phyloP scores from a whole-genome alignment of 169 alveolate species.

The Cryptosporidium sp. region DNA sequence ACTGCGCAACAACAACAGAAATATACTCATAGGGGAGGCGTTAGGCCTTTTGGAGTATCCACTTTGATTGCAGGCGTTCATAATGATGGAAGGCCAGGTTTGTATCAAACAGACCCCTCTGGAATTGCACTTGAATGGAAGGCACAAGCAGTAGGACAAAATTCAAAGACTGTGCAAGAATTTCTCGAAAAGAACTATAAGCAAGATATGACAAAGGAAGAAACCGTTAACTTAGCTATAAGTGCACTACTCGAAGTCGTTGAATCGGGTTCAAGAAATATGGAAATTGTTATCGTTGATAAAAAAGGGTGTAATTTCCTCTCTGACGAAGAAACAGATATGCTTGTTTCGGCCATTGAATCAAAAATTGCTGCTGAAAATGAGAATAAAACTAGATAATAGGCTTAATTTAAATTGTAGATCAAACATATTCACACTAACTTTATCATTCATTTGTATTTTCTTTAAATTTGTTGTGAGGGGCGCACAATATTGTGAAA shows the following conservation, averaged over 20 bases:
- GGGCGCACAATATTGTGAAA: neutral
- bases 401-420: slow-evolving; percentile 11
- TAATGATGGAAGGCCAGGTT: slow-evolving; percentile 88
- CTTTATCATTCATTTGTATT: neutral
- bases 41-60: slow-evolving; percentile 98
- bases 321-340: slow-evolving; percentile 27
- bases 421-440: neutral
- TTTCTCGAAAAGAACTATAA: slow-evolving; percentile 93
- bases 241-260: slow-evolving; percentile 93
- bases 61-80: slow-evolving; percentile 95
- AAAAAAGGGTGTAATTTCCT: slow-evolving; percentile 59
- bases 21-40: slow-evolving; percentile 98
- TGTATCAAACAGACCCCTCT: slow-evolving; percentile 98
- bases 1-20: slow-evolving; percentile 95
- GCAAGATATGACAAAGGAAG: slow-evolving; percentile 90
- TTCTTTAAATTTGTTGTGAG: neutral
- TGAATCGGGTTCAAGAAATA: slow-evolving; percentile 66
- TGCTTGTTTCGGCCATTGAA: slow-evolving; percentile 37
- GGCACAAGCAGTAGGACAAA: slow-evolving; percentile 98
- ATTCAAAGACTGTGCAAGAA: slow-evolving; percentile 94
- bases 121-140: slow-evolving; percentile 98
- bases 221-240: slow-evolving; percentile 91
- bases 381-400: slow-evolving; percentile 40
- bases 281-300: slow-evolving; percentile 56
- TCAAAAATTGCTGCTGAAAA: slow-evolving; percentile 25